A percentile compares a stretch with the other conserved stretches of the same genome.
Conservation (phyloP, 2,329 filamentous ascomycete species). For the Hymenoscyphus fraxineus region DNA sequence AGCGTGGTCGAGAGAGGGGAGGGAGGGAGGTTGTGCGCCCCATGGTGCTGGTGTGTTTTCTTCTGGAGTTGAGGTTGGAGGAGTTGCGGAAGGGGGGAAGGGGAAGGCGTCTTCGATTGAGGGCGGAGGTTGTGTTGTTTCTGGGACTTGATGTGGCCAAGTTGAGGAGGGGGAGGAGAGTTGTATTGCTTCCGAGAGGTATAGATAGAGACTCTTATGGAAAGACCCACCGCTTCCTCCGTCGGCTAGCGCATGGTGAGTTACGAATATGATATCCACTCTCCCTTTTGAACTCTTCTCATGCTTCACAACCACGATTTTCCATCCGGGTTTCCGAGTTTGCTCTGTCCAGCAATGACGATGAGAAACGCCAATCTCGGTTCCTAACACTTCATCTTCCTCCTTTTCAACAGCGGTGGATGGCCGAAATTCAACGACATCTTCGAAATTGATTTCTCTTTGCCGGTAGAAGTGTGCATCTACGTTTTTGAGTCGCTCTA, state of each 20-base stretch:
- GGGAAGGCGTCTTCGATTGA: constrained; percentile 16
- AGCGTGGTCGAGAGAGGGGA: background rate
- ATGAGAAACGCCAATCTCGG: constrained; percentile 20
- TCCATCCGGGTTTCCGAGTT: constrained; percentile 24
- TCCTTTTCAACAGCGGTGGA: background rate
- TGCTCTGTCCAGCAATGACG: constrained; percentile 18
- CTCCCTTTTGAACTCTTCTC: background rate
- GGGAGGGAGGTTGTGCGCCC: constrained; percentile 2
- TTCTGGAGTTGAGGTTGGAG: background rate
- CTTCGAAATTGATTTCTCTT: constrained; percentile 17
- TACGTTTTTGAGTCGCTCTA: constrained; percentile 8
- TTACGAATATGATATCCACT: constrained; percentile 22
- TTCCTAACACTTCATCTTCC: constrained; percentile 16
- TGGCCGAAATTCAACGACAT: constrained; percentile 18
- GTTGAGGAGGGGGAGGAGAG: background rate
- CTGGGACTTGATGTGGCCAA: constrained; percentile 18
- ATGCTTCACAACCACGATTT: constrained; percentile 19
- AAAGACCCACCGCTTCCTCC: constrained; percentile 22
- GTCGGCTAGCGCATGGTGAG: constrained; percentile 20
- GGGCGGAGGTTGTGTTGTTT: constrained; percentile 1
- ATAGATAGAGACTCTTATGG: constrained; percentile 19
- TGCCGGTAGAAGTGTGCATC: constrained; percentile 21
- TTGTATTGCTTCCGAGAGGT: constrained; percentile 11
- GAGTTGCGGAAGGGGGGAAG: background rate
- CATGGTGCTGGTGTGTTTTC: background rate